Evolutionary conservation across 495 filamentous ascomycete genomes (phyloP).

Genomic region (Podospora appendiculata): DNA sequence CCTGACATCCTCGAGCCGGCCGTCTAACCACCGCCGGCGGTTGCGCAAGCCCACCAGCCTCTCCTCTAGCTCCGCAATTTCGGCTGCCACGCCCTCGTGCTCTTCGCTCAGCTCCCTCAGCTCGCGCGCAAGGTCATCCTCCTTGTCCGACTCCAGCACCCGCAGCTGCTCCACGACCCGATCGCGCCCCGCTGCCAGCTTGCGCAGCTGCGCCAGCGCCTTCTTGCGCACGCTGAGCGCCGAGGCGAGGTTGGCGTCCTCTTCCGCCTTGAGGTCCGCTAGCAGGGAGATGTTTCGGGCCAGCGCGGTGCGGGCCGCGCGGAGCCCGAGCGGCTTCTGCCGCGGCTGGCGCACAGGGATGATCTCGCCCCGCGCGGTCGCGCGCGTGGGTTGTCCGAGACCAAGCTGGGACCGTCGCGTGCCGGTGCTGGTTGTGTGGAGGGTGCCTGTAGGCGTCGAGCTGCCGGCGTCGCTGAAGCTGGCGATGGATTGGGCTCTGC

Average conservation of each 20-base stretch:
- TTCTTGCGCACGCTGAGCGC: slow-evolving; percentile 51
- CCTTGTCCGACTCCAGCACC: slow-evolving; percentile 29
- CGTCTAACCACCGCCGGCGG: slow-evolving; percentile 51
- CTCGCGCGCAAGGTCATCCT: slow-evolving; percentile 46
- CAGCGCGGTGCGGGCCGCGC: slow-evolving; percentile 63
- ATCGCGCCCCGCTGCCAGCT: slow-evolving; percentile 46
- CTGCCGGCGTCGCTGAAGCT: slow-evolving; percentile 25
- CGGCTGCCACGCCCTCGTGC: slow-evolving; percentile 42
- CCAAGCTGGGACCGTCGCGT: slow-evolving; percentile 14
- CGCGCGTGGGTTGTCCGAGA: slow-evolving; percentile 14
- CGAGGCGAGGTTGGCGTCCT: slow-evolving; percentile 51
- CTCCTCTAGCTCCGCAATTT: slow-evolving; percentile 53
- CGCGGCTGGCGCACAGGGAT: slow-evolving; percentile 58
- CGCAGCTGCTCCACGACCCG: slow-evolving; percentile 35
- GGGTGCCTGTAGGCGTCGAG: slow-evolving; percentile 25
- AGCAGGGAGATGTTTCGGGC: slow-evolving; percentile 63
- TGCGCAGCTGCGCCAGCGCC: slow-evolving; percentile 53
- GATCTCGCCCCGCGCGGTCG: slow-evolving; percentile 29
- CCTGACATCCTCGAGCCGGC: slow-evolving; percentile 52
- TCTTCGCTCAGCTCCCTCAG: slow-evolving; percentile 48
- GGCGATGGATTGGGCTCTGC: too few relatives aligned
- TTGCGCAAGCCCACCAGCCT: slow-evolving; percentile 61
- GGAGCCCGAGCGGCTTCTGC: slow-evolving; percentile 49
- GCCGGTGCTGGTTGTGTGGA: slow-evolving; percentile 1
- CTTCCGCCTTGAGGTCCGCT: slow-evolving; percentile 62